These are phyloP conservation scores for Canna indica DNA, from an alignment of 176 grass and related monocot genomes.

Conservation along the genomic window DNA sequence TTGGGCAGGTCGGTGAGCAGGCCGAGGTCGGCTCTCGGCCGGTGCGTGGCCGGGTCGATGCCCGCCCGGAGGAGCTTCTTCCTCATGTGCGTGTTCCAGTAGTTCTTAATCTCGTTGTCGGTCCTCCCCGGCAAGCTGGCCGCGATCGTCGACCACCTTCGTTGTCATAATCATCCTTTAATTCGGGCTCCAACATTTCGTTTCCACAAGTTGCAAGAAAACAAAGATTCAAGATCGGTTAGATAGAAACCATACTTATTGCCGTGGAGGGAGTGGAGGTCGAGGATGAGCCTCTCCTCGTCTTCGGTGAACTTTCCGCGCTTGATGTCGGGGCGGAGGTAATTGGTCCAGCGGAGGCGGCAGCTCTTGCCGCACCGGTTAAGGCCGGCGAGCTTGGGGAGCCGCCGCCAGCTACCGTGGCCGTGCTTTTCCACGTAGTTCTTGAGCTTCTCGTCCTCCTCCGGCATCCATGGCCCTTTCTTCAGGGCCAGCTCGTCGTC, in stretches of 20 bases:
- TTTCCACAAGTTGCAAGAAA: no score
- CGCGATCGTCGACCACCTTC: conserved; percentile 1
- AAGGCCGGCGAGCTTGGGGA: not conserved
- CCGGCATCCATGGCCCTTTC: not conserved
- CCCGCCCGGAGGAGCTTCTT: not conserved
- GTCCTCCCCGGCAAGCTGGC: not conserved
- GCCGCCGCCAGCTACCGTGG: not conserved
- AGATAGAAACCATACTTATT: not conserved
- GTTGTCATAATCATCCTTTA: not conserved
- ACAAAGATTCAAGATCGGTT: not conserved
- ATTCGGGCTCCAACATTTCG: not conserved
- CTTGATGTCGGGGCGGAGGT: conserved; percentile 80
- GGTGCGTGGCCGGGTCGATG: conserved; percentile 2
- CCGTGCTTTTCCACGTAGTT: not conserved
- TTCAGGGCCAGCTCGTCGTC: not conserved
- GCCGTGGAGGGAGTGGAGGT: conserved; percentile 1
- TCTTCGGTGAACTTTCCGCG: conserved; percentile 30
- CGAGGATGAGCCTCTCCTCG: conserved; percentile 7
- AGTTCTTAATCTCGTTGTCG: conserved; percentile 6
- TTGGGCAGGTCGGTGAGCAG: not conserved
- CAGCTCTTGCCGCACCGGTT: conserved; percentile 86
- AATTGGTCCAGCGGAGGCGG: conserved; percentile 79
- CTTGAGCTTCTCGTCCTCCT: conserved; percentile 1
- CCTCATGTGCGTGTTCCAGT: conserved; percentile 1
- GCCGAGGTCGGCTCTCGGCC: not conserved